Base-by-base conservation (phyloP, 352 stramenopile species). In the Phytophthora citrophthora region DNA sequence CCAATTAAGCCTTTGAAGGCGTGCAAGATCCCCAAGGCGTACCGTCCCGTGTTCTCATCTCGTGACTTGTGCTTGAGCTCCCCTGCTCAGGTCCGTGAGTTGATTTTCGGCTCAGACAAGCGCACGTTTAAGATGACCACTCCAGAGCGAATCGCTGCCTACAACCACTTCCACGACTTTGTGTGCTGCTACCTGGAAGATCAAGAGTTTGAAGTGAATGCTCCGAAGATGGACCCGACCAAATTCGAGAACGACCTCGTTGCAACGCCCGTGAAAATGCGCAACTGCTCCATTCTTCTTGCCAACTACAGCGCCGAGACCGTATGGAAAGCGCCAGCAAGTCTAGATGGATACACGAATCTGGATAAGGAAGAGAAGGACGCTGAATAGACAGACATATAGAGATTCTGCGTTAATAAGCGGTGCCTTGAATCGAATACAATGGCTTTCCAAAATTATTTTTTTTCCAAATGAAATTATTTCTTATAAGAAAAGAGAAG, bases 161-260 rank as follows among this genome's bases (percentile, higher is more conserved):
- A 72, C 44, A 58, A 68, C 39, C 51, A 31, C 50, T 72, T 68
- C 45, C 63, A 72, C 38, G 57, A 65, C 40, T 65, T 65, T 15
- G 63, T 72, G 44, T 72, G 63, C 47, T 72, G 64, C 45, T 72
- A 50, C 45, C 51, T 72, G 31, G 12, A 63, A 26, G 27, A 64
- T 16, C 50, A 72, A 27, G 41, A 62, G 46, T 72, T 68, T 9
- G 64, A 68, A 39, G 64, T 72, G 32, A 64, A 72, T 11, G 57
- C 51, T 4, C 64, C 64, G 0, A 46, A 60, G 26, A 67, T 52
- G 61, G 47, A 60, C 15, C 7, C 29, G 0, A 65, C 61, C 5
- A 45, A 36, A 10, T 64, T 69, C 11, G 51, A 68, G 26, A 16
- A 49, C 0, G 51, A 68, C 0, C 59, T 68, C 5, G 59, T 68